Evolutionary conservation across 176 grass and related monocot species (phyloP), one percentile per base, ranked within the genome.

Genomic region (Rhynchospora pubera): DNA sequence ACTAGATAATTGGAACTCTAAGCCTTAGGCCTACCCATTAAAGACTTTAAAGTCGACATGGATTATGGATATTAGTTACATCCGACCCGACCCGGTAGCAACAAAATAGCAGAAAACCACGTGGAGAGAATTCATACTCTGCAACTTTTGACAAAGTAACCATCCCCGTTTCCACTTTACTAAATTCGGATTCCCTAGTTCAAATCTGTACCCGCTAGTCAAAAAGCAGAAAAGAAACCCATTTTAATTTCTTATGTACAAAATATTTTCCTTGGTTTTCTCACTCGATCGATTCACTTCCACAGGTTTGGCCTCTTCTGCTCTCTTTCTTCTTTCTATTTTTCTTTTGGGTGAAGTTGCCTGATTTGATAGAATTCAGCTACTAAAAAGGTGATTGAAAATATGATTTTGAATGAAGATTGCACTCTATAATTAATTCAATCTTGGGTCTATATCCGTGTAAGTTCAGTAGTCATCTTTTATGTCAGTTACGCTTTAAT

Each of bases 161-260:
- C 24, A 39, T 81, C 66, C 19, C 42, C 18, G 18, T 22, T n/a
- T 62, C 65, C 39, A 80, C 79, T 81, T 81, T 65, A 59, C 55
- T 30, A 65, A 81, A 81, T 81, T 65, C 2, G 43, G 43, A 46
- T 81, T 65, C 61, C n/a, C 58, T 7, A n/a, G 43, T 45, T 51
- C 2, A 5, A 39, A 48, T 65, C 19, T 81, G 34, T 48, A 80
- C 45, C 64, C 18, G 9, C 44, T 47, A 3, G 24, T 14, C 46
- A 52, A 16, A 73, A 52, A 74, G 24, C n/a, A 74, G 12, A 74
- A 51, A 19, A 18, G 19, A 74, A 74, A 52, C 9, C 70, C 50
- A 11, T 52, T 9, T 74, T 15, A 12, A 24, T 6, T 15, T 74
- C 1, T 26, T 52, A 11, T 73, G 69, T 24, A 18, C 9, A 50